Base-by-base conservation (phyloP, 1,139 yeast species). In the Geotrichum macrosporum region DNA sequence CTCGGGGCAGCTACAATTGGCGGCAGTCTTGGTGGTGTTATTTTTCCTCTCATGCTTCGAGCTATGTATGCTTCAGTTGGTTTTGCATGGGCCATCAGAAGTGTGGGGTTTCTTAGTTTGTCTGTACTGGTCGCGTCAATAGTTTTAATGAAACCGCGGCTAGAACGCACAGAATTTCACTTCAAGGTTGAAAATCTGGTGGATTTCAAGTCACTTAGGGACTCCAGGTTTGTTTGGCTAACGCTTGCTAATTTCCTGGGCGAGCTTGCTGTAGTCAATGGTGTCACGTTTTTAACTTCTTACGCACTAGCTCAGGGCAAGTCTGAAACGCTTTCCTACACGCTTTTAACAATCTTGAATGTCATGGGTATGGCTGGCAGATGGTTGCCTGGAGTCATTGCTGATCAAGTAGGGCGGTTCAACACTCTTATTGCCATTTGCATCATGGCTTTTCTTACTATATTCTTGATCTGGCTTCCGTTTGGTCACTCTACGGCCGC, bases 21-120 rank as follows among this genome's bases (percentile, higher is more conserved):
- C n/a, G 87, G 88, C 0, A 73, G 81, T 27, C 61, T 80, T 5
- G 89, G 89, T 13, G 85, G 85, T 38, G 73, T 79, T 27, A 66
- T 78, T 1, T 77, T 79, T 59, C 82, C 87, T 1, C 61, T 81
- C 24, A 71, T 80, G 74, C 68, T 81, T 47, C 72, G 81, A 55
- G 64, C 69, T 33, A 65, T 80, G 46, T 79, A 77, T 57, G 68
- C 62, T 1, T 56, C 62, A 24, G 68, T 76, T 19, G 86, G 86
- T 0, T 81, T 71, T 57, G 66, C 66, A 29, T 78, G 84, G 79
- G 78, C 84, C 1, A 68, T 80, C 45, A 68, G 84, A 47, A 66
- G 74, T 5, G 61, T 79, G 53, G 81, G 77, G 0, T 74, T 78
- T 48, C 64, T 79, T 26, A 72, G 78, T 53, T 60, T 77, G 10